A percentile compares a stretch with the other conserved stretches of the same genome.
Evolutionary conservation across 371 early-diverging fungal genomes (phyloP).

Genomic region (Batrachochytrium dendrobatidis): DNA sequence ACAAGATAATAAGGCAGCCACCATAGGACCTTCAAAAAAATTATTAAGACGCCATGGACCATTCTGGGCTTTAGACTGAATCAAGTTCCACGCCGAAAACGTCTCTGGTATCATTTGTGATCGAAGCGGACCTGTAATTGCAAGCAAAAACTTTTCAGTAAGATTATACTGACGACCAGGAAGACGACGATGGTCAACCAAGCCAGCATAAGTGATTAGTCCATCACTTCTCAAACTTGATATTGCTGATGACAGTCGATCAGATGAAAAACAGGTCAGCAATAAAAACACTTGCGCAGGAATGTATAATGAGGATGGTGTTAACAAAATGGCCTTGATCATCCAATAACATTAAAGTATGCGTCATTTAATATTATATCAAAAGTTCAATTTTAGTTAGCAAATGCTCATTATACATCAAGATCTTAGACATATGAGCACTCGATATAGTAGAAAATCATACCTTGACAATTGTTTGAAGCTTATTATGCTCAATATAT

Average conservation of each 20-base stretch:
- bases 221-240: too few species aligned
- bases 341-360: too few species aligned
- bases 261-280: slow-evolving; percentile 27
- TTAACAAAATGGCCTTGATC: slow-evolving; percentile 47
- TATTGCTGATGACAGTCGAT: slow-evolving; percentile 15
- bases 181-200: slow-evolving; percentile 30
- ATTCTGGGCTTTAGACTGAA: too few species aligned
- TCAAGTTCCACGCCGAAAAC: neutral
- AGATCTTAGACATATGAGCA: too few species aligned
- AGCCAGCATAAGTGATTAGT: too few species aligned
- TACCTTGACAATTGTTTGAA: slow-evolving; percentile 29
- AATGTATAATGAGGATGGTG: slow-evolving; percentile 44
- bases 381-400: too few species aligned
- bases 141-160: slow-evolving; percentile 29
- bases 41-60: too few species aligned
- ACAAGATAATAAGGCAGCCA: neutral
- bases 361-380: too few species aligned
- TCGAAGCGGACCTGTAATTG: neutral
- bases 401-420: too few species aligned
- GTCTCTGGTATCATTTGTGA: neutral
- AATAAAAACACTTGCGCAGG: slow-evolving; percentile 37
- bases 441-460: too few species aligned
- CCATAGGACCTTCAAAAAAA: neutral
- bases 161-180: slow-evolving; percentile 40
- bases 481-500: slow-evolving; percentile 6